Base-by-base conservation (phyloP, 148 eudicot species). In the Rhododendron henanense region DNA sequence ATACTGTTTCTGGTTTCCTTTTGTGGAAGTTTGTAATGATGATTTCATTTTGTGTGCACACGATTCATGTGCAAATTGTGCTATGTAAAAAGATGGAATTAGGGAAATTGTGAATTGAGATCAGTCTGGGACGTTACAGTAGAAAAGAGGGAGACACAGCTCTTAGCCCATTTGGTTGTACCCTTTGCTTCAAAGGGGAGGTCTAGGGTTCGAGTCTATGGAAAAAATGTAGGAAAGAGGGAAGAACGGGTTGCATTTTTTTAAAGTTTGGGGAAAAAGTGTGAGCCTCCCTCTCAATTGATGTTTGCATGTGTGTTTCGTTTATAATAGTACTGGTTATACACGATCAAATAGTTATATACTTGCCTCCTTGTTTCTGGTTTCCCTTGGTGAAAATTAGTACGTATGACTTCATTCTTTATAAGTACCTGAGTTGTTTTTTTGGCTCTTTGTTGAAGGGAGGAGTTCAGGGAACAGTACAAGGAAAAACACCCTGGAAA, bases 401-500 rank as follows among this genome's bases (percentile, higher is more conserved):
- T 25, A 67, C 74, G 15, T 0, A 25, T 25, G 74, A 25, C 11
- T 67, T 14, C 37, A 11, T 69, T 69, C 11, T 28, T 5, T 31
- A 4, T 4, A 71, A 71, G 19, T 71, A 15, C 41, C 76, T 71
- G 11, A 31, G 6, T 71, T 41, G 39, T 4, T 21, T 11, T 51
- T 3, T 15, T 73, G 28, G 3, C 16, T 45, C 39, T 73, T 82
- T 61, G 28, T 74, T 73, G 19, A 39, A 87, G 89, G 89, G 89
- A 87, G 84, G 89, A 87, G 14, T 87, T 87, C 75, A 84, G 89
- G 81, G 85, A 84, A 59, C 47, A 61, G 28, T 87, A 53, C 87
- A 87, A 87, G 8, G 89, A 82, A 78, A 88, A 88, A 84, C 90
- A 88, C 23, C 90, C 90, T 0, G 82, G 86, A 37, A 88, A 88